Evolutionary conservation across 495 filamentous ascomycete genomes (phyloP).

Genomic region (Sordaria brevicollis): DNA sequence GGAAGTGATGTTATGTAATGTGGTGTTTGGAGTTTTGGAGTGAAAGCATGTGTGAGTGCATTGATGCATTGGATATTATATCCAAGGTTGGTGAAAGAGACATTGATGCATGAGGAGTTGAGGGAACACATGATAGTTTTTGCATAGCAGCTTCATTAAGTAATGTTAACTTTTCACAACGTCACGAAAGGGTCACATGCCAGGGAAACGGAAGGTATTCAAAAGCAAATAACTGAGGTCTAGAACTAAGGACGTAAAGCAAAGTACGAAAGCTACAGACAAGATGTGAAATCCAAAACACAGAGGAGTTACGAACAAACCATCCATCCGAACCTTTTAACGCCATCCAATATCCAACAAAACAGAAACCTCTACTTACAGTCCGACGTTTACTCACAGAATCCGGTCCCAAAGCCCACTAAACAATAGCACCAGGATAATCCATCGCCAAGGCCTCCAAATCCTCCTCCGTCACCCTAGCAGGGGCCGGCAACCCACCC

Average conservation of each 20-base stretch:
- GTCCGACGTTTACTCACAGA: background rate
- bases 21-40: background rate
- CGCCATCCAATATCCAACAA: background rate
- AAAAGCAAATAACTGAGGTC: background rate
- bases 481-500: background rate
- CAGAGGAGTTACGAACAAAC: background rate
- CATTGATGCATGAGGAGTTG: no score
- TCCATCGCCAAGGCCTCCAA: background rate
- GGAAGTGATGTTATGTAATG: background rate
- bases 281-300: background rate
- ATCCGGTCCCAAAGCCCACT: background rate
- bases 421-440: background rate
- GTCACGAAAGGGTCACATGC: background rate
- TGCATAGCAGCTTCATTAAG: no score
- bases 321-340: background rate
- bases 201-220: background rate
- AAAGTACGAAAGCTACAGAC: background rate
- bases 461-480: background rate
- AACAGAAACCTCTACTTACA: background rate
- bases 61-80: background rate
- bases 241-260: background rate
- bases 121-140: no score
- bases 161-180: background rate
- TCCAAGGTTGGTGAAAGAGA: no score
- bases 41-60: no score